Base-by-base conservation (phyloP, 805 yeast genomes). In the Vanderwaltozyma polyspora region DNA sequence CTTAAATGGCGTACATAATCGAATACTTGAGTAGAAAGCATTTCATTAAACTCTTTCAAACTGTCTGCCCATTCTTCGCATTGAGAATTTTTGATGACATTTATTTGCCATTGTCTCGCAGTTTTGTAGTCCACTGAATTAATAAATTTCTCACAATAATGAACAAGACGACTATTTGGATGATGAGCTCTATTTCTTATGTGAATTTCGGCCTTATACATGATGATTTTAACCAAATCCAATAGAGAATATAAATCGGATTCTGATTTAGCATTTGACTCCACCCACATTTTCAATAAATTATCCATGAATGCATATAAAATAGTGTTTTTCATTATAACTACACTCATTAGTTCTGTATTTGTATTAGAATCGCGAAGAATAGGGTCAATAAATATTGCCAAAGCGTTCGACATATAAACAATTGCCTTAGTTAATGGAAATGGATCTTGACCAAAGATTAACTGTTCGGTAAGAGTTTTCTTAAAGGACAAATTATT, bases 1-100 rank as follows among this genome's bases (percentile, higher is more conserved):
- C 89, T 67, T 59, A 81, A 91, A 51, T 80, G 86, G 37, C 72
- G 70, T 12, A 83, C 85, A 51, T 80, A 81, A 25, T 75, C 78
- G 37, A 67, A 60, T 0, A 79, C 81, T 50, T 84, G 85, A 11
- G 57, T 51, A 9, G 66, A 52, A 37, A 80, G 61, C 21, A 66
- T 55, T 3, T 55, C 53, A 46, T 73, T 69, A 48, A 83, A 78
- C 19, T 60, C 64, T 2, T 44, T 39, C 28, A 74, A 62, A 27
- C 67, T 64, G 0, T 47, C 35, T 1, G 62, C 51, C 76, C 89
- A 78, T 10, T 52, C 48, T 0, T 39, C 37, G 9, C 51, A 40
- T 18, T 69, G 69, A 0, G 43, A 29, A 6, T 42, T 41, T 42
- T 67, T 71, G 29, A 70, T 46, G 9, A 55, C 53, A 12, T 54